Evolutionary conservation across 768 basidiomycete genomes (phyloP).

Genomic region (Leccinum arenicola): DNA sequence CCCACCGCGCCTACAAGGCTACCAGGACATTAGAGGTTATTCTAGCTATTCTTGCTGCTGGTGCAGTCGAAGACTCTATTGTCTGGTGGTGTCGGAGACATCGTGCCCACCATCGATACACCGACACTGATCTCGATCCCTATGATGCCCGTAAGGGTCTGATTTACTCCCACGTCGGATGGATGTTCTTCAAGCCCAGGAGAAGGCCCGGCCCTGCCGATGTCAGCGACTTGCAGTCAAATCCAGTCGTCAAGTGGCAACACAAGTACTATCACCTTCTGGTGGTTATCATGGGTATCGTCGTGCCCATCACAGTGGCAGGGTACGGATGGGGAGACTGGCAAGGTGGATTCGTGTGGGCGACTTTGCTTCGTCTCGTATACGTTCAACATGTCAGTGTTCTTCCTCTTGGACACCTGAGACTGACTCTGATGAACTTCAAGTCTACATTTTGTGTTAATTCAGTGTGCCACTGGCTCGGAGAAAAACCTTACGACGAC

Average conservation of each 20-base stretch:
- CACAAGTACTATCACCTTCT: constrained; percentile 71
- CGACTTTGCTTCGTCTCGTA: constrained; percentile 50
- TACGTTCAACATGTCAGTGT: constrained; percentile 80
- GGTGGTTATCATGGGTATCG: constrained; percentile 62
- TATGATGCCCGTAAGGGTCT: constrained; percentile 88
- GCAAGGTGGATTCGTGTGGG: constrained; percentile 26
- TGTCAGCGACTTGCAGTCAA: constrained; percentile 76
- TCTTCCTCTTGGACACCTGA: constrained; percentile 4
- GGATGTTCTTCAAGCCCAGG: constrained; percentile 89
- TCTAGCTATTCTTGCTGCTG: constrained; percentile 80
- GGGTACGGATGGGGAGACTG: constrained; percentile 23
- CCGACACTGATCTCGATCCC: constrained; percentile 91
- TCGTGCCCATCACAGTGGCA: constrained; percentile 56
- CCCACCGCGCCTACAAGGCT: constrained; percentile 91
- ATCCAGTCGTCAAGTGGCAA: constrained; percentile 78
- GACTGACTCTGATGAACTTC: background rate
- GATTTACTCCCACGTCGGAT: constrained; percentile 78
- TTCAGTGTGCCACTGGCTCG: constrained; percentile 92
- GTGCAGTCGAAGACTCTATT: constrained; percentile 91
- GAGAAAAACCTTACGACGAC: constrained; percentile 86
- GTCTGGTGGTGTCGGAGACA: constrained; percentile 97
- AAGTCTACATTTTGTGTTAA: constrained; percentile 94
- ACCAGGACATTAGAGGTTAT: constrained; percentile 78
- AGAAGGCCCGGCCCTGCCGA: constrained; percentile 84
- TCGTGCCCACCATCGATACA: constrained; percentile 92